Conservation (phyloP, 129 eudicot genomes). For the Lactuca saligna region DNA sequence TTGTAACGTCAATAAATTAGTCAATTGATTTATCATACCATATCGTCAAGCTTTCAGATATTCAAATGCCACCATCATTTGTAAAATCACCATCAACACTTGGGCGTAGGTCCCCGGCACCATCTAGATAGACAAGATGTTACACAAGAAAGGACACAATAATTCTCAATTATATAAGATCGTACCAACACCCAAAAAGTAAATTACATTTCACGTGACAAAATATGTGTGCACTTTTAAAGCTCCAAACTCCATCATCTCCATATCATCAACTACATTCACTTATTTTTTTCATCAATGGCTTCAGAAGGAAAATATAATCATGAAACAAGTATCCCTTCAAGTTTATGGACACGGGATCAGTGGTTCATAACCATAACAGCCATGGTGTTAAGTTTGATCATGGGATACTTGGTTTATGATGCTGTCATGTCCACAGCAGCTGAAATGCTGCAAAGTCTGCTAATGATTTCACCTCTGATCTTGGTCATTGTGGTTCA, state of each 20-base stretch:
- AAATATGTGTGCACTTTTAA: background rate
- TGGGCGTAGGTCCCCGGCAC: background rate
- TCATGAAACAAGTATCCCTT: slow-evolving; percentile 1
- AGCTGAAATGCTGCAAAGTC: slow-evolving; percentile 27
- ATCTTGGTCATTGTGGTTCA: slow-evolving; percentile 41
- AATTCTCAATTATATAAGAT: background rate
- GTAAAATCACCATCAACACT: slow-evolving; percentile 2
- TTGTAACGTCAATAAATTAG: background rate
- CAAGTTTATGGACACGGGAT: slow-evolving; percentile 19
- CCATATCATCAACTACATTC: background rate
- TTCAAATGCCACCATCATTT: background rate
- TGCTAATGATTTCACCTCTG: slow-evolving; percentile 41
- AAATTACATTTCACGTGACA: background rate
- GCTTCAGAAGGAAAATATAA: background rate
- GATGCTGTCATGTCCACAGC: slow-evolving; percentile 39
- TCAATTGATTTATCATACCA: background rate
- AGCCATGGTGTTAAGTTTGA: slow-evolving; percentile 9
- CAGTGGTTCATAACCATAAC: slow-evolving; percentile 27
- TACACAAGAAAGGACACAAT: background rate
- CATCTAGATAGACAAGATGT: background rate
- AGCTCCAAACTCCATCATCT: background rate
- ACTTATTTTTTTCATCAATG: background rate
- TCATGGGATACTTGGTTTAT: slow-evolving; percentile 25
- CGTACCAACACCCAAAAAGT: background rate
- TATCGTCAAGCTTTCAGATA: background rate